Percentiles rank a stretch among this genome's conserved stretches.
Evolutionary conservation across 208 protist genomes (phyloP).

Genomic region (Acanthamoeba lenticulata): DNA sequence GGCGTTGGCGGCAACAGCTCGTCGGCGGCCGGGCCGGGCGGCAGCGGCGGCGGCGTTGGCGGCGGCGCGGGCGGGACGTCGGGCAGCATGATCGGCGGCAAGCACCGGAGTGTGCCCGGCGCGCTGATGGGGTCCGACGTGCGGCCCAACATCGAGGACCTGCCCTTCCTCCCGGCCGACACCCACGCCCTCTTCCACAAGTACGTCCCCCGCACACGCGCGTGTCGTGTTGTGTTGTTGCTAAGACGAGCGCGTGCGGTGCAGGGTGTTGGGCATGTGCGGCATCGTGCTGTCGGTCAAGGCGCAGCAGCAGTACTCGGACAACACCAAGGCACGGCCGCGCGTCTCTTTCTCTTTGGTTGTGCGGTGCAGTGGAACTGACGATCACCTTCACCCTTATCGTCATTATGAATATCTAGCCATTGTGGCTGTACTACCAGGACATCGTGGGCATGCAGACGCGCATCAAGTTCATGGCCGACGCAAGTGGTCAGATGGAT

Average conservation of each 20-base stretch:
- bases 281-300: constrained; percentile 60
- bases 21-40: no score
- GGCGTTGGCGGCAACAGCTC: no score
- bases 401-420: background rate
- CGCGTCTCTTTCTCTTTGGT: background rate
- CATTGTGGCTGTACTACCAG: constrained; percentile 58
- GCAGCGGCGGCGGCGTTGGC: background rate
- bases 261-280: constrained; percentile 31
- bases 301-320: constrained; percentile 53
- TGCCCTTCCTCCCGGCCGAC: background rate
- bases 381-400: background rate
- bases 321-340: constrained; percentile 6
- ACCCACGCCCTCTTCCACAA: background rate
- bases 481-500: constrained; percentile 17
- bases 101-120: background rate
- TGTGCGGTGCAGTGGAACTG: background rate
- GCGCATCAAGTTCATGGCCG: constrained; percentile 65
- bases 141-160: background rate
- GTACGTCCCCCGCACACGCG: background rate
- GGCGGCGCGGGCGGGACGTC: background rate
- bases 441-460: constrained; percentile 68
- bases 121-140: background rate
- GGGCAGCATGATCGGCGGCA: background rate
- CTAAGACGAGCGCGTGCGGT: background rate
- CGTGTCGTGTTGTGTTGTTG: background rate